Percentiles rank a stretch among this genome's conserved stretches.
These are phyloP conservation scores for Leptographium flavum DNA, from an alignment of 2,329 filamentous ascomycete species.

Conservation along the genomic window DNA sequence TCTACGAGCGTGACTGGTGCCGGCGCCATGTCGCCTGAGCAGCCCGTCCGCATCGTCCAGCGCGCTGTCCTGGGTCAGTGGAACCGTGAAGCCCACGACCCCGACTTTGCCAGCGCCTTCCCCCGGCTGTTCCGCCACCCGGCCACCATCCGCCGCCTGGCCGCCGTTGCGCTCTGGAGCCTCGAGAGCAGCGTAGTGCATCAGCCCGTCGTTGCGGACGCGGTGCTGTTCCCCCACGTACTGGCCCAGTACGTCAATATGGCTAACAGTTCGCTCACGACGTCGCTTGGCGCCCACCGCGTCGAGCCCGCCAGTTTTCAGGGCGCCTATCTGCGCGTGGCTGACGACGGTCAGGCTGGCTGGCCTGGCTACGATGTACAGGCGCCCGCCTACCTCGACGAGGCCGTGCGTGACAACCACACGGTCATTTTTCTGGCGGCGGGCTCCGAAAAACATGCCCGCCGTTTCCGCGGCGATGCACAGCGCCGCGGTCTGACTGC, in stretches of 20 bases:
- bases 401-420: slow-evolving; percentile 16
- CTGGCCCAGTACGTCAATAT: not conserved
- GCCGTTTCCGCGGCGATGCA: slow-evolving; percentile 16
- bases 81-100: slow-evolving; percentile 11
- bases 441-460: slow-evolving; percentile 17
- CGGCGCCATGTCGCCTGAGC: slow-evolving; percentile 2
- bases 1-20: not conserved
- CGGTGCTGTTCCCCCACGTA: not conserved
- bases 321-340: slow-evolving; percentile 23
- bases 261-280: not conserved
- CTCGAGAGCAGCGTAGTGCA: slow-evolving; percentile 14
- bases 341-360: slow-evolving; percentile 17
- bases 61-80: slow-evolving; percentile 13
- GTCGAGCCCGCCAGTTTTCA: slow-evolving; percentile 18
- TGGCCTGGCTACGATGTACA: slow-evolving; percentile 22
- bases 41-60: slow-evolving; percentile 12
- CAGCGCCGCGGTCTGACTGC: slow-evolving; percentile 14
- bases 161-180: slow-evolving; percentile 18
- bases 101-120: slow-evolving; percentile 11
- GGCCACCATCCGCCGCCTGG: slow-evolving; percentile 11
- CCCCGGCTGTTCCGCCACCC: slow-evolving; percentile 10
- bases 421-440: slow-evolving; percentile 22
- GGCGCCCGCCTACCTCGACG: slow-evolving; percentile 20
- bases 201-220: slow-evolving; percentile 14
- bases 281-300: slow-evolving; percentile 6